phyloP scores from a whole-genome alignment of 192 early-diverging fungal genomes.

The Coemansia reversa region DNA sequence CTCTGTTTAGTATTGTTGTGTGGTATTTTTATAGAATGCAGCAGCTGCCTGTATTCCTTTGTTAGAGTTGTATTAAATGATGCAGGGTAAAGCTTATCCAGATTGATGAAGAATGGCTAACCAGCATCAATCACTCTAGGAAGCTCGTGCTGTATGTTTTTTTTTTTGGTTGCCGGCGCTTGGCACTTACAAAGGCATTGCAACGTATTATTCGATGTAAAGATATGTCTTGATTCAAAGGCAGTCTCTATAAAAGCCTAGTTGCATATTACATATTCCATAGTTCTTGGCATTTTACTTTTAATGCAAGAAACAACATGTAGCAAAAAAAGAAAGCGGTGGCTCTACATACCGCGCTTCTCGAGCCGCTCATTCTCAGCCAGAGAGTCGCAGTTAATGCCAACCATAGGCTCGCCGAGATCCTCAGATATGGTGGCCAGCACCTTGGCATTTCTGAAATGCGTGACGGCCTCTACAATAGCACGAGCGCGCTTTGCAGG shows the following conservation, averaged over 20 bases:
- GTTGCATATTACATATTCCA: not conserved
- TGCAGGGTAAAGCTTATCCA: not conserved
- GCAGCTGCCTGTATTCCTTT: not conserved
- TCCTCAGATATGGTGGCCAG: constrained; percentile 87
- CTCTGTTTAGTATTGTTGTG: not conserved
- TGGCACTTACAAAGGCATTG: not conserved
- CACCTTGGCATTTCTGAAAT: constrained; percentile 87
- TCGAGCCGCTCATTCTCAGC: constrained; percentile 49
- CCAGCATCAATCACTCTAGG: not conserved
- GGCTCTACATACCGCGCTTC: constrained; percentile 30
- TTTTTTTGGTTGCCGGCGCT: not conserved
- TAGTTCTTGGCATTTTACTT: not conserved
- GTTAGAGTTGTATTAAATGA: not conserved
- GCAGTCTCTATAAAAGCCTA: not conserved
- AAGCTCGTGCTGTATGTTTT: not conserved
- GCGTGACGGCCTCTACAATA: constrained; percentile 94
- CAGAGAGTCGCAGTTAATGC: constrained; percentile 70
- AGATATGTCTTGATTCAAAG: not conserved
- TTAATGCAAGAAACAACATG: not conserved
- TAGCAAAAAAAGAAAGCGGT: not conserved
- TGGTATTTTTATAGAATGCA: not conserved
- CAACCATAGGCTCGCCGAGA: constrained; percentile 96
- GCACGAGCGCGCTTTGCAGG: constrained; percentile 93
- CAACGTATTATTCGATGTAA: not conserved
- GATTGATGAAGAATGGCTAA: not conserved